Conservation (phyloP, 2,329 filamentous ascomycete species). For the Neofusicoccum sp. region DNA sequence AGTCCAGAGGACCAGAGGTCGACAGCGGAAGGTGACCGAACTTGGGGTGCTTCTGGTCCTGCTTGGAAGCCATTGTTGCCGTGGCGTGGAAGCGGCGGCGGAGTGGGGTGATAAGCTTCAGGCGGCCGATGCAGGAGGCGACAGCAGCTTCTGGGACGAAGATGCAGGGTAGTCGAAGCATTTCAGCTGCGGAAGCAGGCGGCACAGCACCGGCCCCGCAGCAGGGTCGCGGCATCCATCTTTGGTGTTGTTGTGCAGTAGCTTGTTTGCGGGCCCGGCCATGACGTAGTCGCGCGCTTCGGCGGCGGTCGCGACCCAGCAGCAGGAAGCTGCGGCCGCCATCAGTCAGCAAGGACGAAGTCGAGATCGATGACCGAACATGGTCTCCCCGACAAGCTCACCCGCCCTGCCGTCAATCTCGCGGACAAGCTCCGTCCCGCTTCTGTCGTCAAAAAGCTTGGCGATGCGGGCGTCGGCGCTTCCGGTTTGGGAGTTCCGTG, state of each 20-base stretch:
- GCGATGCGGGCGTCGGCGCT: neutral
- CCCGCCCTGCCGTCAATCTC: neutral
- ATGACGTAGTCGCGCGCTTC: neutral
- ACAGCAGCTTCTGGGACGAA: neutral
- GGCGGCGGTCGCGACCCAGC: neutral
- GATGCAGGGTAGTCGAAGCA: no score
- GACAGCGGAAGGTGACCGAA: conserved; percentile 45
- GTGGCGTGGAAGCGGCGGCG: neutral
- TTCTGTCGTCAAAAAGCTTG: neutral
- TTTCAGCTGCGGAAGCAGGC: no score
- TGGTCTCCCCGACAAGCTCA: neutral
- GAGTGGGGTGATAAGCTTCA: neutral
- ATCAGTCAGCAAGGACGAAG: conserved; percentile 5
- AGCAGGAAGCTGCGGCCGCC: neutral
- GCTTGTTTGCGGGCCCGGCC: conserved; percentile 2
- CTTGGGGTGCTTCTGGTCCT: conserved; percentile 33
- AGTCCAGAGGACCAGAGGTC: conserved; percentile 45
- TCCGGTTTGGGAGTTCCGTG: neutral
- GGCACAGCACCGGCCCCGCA: no score
- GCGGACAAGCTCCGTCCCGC: conserved; percentile 14
- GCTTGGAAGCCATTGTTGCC: conserved; percentile 15
- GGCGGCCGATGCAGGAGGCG: neutral
- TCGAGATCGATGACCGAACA: neutral
- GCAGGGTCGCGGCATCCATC: neutral
- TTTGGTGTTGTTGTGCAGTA: neutral